Base-by-base conservation (phyloP, 495 filamentous ascomycete species). In the Astrothelium macrocarpum region DNA sequence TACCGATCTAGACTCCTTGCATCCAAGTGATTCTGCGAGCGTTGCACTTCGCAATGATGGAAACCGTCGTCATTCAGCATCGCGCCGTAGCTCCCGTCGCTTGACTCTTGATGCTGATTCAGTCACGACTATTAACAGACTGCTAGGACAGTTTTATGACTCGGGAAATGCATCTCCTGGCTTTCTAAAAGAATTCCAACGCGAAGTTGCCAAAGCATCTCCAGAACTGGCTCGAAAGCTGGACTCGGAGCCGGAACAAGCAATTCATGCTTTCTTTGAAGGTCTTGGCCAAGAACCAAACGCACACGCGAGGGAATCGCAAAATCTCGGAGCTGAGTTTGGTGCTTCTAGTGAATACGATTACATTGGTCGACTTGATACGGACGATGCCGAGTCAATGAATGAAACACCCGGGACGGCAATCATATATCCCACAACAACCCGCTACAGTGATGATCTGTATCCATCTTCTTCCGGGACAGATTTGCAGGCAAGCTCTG, bases 161-260 rank as follows among this genome's bases (percentile, higher is more conserved):
- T 70, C 72, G 20, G 49, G 49, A 28, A 12, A 56, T 10, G 49
- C 49, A 9, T 28, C 49, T 5, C 49, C 49, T 26, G 49, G 49
- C 66, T 56, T 64, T 16, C 64, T 74, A 56, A 64, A 70, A 45
- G 68, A 74, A 39, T 62, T 72, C 43, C 72, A 74, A 46, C 69
- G 70, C 32, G 71, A 74, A 18, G 65, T 73, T 10, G 60, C 72
- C 25, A 69, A 70, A 18, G 69, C 73, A 31, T 76, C 75, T 9
- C 78, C 81, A 18, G 82, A 76, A 56, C 67, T 83, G 31, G 81
- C 77, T 18, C 76, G 76, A 59, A 56, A 56, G 49, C 49, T 56
- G 9, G 49, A 56, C 16, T 56, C 49, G 23, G 49, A 56, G 49
- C 49, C 49, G 7, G 49, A 56, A 16, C 49, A 56, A 29, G 49